phyloP scores from a whole-genome alignment of 305 asterid genomes.

The Fraxinus greggii region DNA sequence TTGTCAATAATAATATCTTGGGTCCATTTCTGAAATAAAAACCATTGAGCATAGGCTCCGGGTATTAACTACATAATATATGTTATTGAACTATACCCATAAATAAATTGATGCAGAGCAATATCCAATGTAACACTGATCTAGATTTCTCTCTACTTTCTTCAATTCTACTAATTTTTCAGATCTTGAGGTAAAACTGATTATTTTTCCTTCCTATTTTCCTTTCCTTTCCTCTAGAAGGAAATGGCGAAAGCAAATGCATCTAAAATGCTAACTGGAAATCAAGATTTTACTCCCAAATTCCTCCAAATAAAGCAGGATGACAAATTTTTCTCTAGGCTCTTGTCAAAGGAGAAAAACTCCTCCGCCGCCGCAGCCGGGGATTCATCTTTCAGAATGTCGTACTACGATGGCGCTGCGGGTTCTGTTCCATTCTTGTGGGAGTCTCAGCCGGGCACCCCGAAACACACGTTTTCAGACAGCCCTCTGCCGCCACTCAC shows the following conservation, averaged over 20 bases:
- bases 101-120: not conserved
- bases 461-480: conserved; percentile 47
- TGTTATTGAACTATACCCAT: not conserved
- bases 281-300: conserved; percentile 22
- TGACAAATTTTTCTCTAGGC: conserved; percentile 45
- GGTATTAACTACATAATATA: not conserved
- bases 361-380: conserved; percentile 29
- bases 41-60: not conserved
- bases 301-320: conserved; percentile 36
- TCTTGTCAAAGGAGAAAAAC: conserved; percentile 41
- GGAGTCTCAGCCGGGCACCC: conserved; percentile 93
- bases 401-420: conserved; percentile 57
- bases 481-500: conserved; percentile 62
- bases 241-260: conserved; percentile 15
- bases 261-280: conserved; percentile 27
- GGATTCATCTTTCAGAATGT: conserved; percentile 56
- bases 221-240: not conserved
- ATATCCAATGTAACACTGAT: conserved; percentile 6
- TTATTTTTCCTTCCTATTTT: not conserved
- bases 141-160: conserved; percentile 12
- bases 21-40: conserved; percentile 24
- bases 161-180: conserved; percentile 31
- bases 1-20: conserved; percentile 14
- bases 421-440: conserved; percentile 75
- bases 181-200: conserved; percentile 12